Evolutionary conservation across 2,329 filamentous ascomycete genomes (phyloP).

Genomic region (Xylaria arbuscula): DNA sequence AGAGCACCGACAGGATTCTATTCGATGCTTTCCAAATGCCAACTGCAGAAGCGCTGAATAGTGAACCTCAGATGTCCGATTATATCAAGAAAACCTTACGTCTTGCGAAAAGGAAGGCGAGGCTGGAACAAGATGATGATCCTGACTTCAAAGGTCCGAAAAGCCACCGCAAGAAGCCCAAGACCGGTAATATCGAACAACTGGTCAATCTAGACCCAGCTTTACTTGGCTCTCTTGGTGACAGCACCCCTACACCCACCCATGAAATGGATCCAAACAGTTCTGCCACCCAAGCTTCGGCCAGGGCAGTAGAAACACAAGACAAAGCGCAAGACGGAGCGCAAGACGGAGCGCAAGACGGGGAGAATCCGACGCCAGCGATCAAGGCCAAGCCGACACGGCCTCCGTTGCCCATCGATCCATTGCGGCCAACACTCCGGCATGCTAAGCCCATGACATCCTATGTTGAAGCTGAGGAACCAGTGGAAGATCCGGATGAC

Average conservation of each 20-base stretch:
- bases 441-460: constrained; percentile 64
- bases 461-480: constrained; percentile 62
- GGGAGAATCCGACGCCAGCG: constrained; percentile 26
- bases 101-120: constrained; percentile 64
- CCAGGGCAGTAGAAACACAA: constrained; percentile 29
- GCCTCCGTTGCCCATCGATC: constrained; percentile 52
- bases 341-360: constrained; percentile 37
- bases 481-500: constrained; percentile 58
- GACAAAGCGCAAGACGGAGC: constrained; percentile 37
- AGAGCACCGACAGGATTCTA: constrained; percentile 67
- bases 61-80: constrained; percentile 63
- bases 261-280: constrained; percentile 31
- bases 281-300: constrained; percentile 35
- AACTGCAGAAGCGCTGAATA: constrained; percentile 56
- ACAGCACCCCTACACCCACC: constrained; percentile 42
- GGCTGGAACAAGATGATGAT: constrained; percentile 63
- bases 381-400: constrained; percentile 39
- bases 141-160: constrained; percentile 63
- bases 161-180: constrained; percentile 58
- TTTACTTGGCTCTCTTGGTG: constrained; percentile 54
- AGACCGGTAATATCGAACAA: constrained; percentile 51
- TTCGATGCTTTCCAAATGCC: constrained; percentile 69
- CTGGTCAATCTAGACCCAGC: constrained; percentile 65
- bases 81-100: constrained; percentile 66
- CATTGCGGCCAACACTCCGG: constrained; percentile 61